phyloP scores from a whole-genome alignment of 345 rosid genomes.

The Brassica rapa region DNA sequence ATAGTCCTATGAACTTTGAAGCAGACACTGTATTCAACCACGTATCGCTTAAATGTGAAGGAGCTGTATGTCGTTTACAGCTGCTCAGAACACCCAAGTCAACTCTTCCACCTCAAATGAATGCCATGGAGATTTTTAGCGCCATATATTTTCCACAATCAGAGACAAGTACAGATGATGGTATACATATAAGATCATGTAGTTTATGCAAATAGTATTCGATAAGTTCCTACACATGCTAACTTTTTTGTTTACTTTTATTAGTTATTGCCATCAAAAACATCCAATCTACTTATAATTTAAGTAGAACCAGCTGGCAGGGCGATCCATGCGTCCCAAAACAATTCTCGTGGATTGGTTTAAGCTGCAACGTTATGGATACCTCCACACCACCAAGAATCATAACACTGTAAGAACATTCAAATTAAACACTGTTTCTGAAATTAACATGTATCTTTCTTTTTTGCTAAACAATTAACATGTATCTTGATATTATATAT shows the following conservation, averaged over 20 bases:
- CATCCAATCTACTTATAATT: conserved; percentile 42
- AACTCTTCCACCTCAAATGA: conserved; percentile 36
- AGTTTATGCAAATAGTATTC: neutral
- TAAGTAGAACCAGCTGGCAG: conserved; percentile 44
- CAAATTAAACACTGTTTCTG: neutral
- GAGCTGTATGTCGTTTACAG: neutral
- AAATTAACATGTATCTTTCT: neutral
- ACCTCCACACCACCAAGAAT: conserved; percentile 41
- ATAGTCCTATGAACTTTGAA: conserved; percentile 17
- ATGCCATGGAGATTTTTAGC: conserved; percentile 27
- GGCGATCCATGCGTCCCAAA: conserved; percentile 55
- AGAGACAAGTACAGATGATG: conserved; percentile 33
- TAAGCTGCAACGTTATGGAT: conserved; percentile 36
- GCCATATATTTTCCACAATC: conserved; percentile 29
- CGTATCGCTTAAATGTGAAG: conserved; percentile 13
- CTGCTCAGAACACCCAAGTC: conserved; percentile 20
- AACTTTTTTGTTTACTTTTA: neutral
- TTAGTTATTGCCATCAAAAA: conserved; percentile 45
- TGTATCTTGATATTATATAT: neutral
- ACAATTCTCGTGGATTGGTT: conserved; percentile 39
- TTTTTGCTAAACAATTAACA: no score
- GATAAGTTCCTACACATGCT: no score
- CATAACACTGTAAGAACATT: conserved; percentile 47
- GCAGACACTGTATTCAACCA: neutral
- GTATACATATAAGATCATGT: conserved; percentile 17